Evolutionary conservation across 2,329 filamentous ascomycete genomes (phyloP).

Genomic region (Ophiocordyceps camponoti-saundersi): DNA sequence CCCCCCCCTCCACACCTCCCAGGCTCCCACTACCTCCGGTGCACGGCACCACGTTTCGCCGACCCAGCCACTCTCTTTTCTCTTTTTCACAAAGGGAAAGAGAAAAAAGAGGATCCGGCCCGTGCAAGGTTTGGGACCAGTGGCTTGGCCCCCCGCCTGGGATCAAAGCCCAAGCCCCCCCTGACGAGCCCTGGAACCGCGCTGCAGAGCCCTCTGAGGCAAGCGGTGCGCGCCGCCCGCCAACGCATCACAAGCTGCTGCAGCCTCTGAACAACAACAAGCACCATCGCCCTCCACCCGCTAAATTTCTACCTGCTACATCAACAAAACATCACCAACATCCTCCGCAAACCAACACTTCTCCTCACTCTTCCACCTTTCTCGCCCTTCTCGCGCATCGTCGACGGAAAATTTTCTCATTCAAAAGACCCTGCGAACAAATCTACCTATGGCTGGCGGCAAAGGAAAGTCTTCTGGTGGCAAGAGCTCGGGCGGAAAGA

Average conservation of each 20-base stretch:
- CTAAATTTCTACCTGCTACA: constrained; percentile 8
- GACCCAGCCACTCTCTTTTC: neutral
- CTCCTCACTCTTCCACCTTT: neutral
- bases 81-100: too few species aligned
- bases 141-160: neutral
- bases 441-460: constrained; percentile 51
- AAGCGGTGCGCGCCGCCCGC: neutral
- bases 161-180: too few species aligned
- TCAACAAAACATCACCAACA: constrained; percentile 3
- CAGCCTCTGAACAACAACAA: neutral
- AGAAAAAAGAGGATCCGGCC: neutral
- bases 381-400: neutral
- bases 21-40: neutral
- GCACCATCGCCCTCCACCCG: constrained; percentile 1
- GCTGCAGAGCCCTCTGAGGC: neutral
- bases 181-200: too few species aligned
- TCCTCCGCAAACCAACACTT: constrained; percentile 1
- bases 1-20: neutral
- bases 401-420: neutral
- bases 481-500: constrained; percentile 73
- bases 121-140: neutral
- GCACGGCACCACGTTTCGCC: neutral
- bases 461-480: constrained; percentile 89
- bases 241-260: neutral
- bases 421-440: neutral